Conservation (phyloP, 139 green algal species). For the Chlamydomonas sphaeroides region DNA sequence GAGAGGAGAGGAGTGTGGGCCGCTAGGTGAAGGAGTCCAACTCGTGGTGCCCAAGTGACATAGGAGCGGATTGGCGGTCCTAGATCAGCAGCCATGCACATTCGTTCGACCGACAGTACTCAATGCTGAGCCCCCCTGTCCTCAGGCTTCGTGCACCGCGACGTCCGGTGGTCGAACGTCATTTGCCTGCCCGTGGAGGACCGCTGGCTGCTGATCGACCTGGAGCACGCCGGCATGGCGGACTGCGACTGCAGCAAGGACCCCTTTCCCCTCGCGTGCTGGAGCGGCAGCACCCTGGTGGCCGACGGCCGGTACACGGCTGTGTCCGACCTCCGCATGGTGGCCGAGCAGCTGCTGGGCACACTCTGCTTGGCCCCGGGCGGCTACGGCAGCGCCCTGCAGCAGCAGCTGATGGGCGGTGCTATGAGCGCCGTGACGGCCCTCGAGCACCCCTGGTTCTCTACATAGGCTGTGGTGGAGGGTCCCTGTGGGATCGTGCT, state of each 20-base stretch:
- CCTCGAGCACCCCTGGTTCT: no score
- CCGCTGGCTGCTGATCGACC: constrained; percentile 2
- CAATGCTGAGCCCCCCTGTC: not conserved
- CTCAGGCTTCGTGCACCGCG: not conserved
- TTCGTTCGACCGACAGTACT: not conserved
- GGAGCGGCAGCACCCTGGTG: not conserved
- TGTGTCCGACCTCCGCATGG: not conserved
- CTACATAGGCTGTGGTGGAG: no score
- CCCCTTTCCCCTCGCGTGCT: not conserved
- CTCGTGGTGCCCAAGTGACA: not conserved
- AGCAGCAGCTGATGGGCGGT: not conserved
- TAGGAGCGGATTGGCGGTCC: not conserved
- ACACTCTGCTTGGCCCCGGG: not conserved
- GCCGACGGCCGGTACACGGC: not conserved
- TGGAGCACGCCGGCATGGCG: constrained; percentile 1
- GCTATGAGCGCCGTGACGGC: no score
- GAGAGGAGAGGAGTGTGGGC: no score
- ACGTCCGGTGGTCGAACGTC: not conserved
- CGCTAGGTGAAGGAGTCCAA: not conserved
- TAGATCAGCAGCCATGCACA: no score
- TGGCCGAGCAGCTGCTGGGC: not conserved
- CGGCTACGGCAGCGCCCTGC: not conserved
- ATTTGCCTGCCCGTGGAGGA: not conserved
- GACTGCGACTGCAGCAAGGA: not conserved
- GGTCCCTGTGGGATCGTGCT: no score